phyloP scores from a whole-genome alignment of 1,139 yeast genomes.

The Saccharomyces hybrid region DNA sequence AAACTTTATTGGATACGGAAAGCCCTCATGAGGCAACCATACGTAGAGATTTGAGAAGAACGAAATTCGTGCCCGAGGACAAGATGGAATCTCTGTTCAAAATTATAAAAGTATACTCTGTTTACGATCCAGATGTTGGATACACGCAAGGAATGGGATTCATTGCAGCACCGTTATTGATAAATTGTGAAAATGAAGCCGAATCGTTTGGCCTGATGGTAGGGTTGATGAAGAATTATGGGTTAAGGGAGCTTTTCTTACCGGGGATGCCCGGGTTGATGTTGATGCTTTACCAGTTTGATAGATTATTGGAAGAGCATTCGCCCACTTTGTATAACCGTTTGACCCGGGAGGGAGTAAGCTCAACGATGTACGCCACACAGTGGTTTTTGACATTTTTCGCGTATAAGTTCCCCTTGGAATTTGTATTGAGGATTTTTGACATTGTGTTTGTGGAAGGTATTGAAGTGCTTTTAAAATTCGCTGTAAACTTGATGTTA shows the following conservation, averaged over 20 bases:
- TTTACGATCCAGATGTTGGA: constrained; percentile 89
- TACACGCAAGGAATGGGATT: constrained; percentile 98
- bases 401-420: constrained; percentile 81
- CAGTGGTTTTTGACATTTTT: constrained; percentile 95
- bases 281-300: constrained; percentile 78
- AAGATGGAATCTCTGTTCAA: constrained; percentile 57
- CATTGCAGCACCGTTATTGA: constrained; percentile 72
- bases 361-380: constrained; percentile 89
- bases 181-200: constrained; percentile 65
- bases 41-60: constrained; percentile 73
- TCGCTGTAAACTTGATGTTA: constrained; percentile 76
- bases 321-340: constrained; percentile 42
- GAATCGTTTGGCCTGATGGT: constrained; percentile 82
- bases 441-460: constrained; percentile 94
- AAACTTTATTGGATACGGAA: constrained; percentile 43
- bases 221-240: constrained; percentile 77
- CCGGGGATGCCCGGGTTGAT: constrained; percentile 95
- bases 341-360: constrained; percentile 72
- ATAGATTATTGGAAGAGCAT: constrained; percentile 56
- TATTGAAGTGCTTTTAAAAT: constrained; percentile 72
- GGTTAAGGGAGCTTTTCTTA: constrained; percentile 63
- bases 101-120: constrained; percentile 75
- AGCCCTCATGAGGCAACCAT: constrained; percentile 73
- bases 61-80: constrained; percentile 64
- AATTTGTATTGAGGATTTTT: constrained; percentile 76